Evolutionary conservation across 371 early-diverging fungal genomes (phyloP).

Genomic region (Apophysomyces trapeziformis): DNA sequence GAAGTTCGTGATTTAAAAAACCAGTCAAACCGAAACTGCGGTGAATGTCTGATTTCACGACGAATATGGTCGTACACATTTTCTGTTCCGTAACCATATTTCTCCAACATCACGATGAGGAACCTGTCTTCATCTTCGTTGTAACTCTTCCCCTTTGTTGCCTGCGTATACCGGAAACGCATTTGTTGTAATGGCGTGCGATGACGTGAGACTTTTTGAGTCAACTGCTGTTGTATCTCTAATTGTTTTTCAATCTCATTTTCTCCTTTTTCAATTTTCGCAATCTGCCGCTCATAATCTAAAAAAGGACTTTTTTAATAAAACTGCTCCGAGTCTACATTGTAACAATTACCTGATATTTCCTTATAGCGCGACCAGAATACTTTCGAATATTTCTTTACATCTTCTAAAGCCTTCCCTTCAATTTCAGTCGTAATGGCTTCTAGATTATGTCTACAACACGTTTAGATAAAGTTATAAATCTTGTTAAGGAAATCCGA

Average conservation of each 20-base stretch:
- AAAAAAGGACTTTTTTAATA: neutral
- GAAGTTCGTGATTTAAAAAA: slow-evolving; percentile 94
- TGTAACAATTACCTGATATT: slow-evolving; percentile 54
- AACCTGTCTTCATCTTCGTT: slow-evolving; percentile 98
- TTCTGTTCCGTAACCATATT: slow-evolving; percentile 88
- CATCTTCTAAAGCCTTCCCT: slow-evolving; percentile 88
- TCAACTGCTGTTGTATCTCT: slow-evolving; percentile 82
- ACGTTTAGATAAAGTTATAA: neutral
- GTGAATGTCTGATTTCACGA: slow-evolving; percentile 80
- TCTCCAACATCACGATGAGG: slow-evolving; percentile 86
- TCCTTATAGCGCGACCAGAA: slow-evolving; percentile 92
- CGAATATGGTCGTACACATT: slow-evolving; percentile 92
- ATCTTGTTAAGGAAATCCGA: neutral
- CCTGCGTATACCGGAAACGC: slow-evolving; percentile 80
- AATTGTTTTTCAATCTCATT: slow-evolving; percentile 76
- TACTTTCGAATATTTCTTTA: slow-evolving; percentile 79
- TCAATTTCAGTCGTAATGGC: slow-evolving; percentile 86
- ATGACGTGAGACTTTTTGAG: slow-evolving; percentile 71
- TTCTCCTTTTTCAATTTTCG: slow-evolving; percentile 91
- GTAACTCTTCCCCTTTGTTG: slow-evolving; percentile 86
- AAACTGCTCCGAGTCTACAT: neutral
- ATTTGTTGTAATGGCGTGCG: slow-evolving; percentile 87
- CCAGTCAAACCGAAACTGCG: slow-evolving; percentile 96
- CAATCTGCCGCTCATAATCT: slow-evolving; percentile 85
- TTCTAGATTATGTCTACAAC: slow-evolving; percentile 61